Evolutionary conservation across 805 yeast species (phyloP).

Genomic region (Ogataea nonfermentans): DNA sequence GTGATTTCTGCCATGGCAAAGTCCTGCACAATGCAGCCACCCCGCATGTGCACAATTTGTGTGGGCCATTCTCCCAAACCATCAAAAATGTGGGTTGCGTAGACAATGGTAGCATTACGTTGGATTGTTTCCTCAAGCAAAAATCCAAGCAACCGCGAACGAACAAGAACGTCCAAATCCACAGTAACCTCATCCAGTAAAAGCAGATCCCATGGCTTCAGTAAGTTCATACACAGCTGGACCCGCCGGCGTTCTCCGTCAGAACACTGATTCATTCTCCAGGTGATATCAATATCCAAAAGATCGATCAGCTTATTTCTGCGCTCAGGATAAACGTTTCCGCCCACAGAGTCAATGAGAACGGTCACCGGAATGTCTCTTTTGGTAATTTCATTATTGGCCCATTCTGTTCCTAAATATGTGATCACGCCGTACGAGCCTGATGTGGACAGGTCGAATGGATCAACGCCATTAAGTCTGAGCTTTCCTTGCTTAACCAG

Average conservation of each 20-base stretch:
- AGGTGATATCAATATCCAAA: slow-evolving; percentile 78
- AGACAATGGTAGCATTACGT: slow-evolving; percentile 75
- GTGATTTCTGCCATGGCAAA: slow-evolving; percentile 35
- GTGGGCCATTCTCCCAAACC: slow-evolving; percentile 94
- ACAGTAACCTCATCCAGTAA: slow-evolving; percentile 96
- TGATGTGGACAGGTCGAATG: slow-evolving; percentile 49
- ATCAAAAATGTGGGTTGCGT: slow-evolving; percentile 96
- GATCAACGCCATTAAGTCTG: slow-evolving; percentile 78
- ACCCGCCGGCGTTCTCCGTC: slow-evolving; percentile 97
- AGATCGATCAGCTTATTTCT: slow-evolving; percentile 73
- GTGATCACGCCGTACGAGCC: slow-evolving; percentile 41
- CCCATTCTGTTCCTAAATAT: slow-evolving; percentile 97
- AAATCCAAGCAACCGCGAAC: slow-evolving; percentile 70
- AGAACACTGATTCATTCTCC: slow-evolving; percentile 91
- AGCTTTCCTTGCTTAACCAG: slow-evolving; percentile 72
- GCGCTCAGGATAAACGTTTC: slow-evolving; percentile 66
- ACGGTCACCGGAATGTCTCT: slow-evolving; percentile 87
- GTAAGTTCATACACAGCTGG: slow-evolving; percentile 88
- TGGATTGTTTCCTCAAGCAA: slow-evolving; percentile 67
- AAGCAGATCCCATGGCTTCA: slow-evolving; percentile 85
- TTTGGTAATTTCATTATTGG: slow-evolving; percentile 82
- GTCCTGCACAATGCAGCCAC: slow-evolving; percentile 52
- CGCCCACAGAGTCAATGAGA: slow-evolving; percentile 78
- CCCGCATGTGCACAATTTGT: slow-evolving; percentile 69
- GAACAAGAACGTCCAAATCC: slow-evolving; percentile 89